Conservation (phyloP, 345 rosid species). For the Aquilaria yunnanensis region DNA sequence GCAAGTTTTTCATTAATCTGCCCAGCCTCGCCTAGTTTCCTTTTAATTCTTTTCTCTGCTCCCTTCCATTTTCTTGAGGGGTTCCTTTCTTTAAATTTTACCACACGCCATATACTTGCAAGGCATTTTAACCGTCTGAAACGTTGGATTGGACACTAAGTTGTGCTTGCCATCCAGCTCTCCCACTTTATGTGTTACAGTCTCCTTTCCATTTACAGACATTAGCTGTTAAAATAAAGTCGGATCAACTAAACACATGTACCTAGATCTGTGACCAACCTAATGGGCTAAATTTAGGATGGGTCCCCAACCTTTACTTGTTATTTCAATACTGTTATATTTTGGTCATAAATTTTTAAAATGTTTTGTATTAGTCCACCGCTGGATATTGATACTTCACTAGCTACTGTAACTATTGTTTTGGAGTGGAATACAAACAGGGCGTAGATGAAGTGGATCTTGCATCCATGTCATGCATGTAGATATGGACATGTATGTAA, state of each 20-base stretch:
- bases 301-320: not conserved
- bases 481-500: not conserved
- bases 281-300: not conserved
- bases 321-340: too few relatives aligned
- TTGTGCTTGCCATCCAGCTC: conserved; percentile 21
- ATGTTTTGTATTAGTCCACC: too few relatives aligned
- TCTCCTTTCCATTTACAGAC: conserved; percentile 2
- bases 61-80: not conserved
- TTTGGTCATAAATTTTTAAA: too few relatives aligned
- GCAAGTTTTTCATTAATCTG: not conserved
- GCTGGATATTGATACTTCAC: too few relatives aligned
- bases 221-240: not conserved
- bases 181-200: conserved; percentile 3
- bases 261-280: not conserved
- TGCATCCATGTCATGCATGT: conserved; percentile 12
- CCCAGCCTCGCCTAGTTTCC: not conserved
- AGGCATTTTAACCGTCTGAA: not conserved
- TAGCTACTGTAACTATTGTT: too few relatives aligned
- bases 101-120: not conserved
- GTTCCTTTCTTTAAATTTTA: conserved; percentile 3
- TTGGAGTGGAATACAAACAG: too few relatives aligned
- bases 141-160: too few relatives aligned
- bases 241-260: too few relatives aligned
- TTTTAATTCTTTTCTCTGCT: not conserved
- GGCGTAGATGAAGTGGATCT: not conserved